phyloP scores from a whole-genome alignment of 805 yeast genomes.

The Maudiozyma barnettii region DNA sequence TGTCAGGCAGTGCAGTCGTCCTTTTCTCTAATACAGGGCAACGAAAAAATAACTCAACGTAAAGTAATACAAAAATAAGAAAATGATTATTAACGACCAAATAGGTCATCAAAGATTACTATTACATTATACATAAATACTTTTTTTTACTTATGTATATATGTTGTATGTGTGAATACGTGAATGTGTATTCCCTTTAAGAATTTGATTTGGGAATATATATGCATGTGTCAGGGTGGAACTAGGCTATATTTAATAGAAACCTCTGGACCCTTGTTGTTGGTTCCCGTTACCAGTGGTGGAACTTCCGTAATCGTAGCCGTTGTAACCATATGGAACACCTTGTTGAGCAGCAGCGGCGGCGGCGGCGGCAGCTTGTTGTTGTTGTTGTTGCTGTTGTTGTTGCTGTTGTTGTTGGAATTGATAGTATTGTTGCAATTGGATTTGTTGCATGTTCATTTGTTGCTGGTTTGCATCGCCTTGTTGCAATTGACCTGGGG shows the following conservation, averaged over 20 bases:
- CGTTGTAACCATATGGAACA: constrained; percentile 25
- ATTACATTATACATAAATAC: not conserved
- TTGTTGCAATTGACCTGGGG: constrained; percentile 22
- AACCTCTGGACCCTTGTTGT: constrained; percentile 27
- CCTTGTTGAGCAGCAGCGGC: constrained; percentile 24
- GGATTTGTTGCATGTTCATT: constrained; percentile 1
- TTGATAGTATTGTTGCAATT: constrained; percentile 10
- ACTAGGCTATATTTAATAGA: constrained; percentile 12
- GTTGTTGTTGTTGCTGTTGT: constrained; percentile 20
- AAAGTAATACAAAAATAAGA: not conserved
- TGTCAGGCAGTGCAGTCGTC: too few species aligned
- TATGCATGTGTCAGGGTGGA: not conserved
- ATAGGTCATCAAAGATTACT: not conserved
- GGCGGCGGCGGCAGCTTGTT: constrained; percentile 7
- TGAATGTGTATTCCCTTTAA: not conserved
- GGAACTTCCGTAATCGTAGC: constrained; percentile 18
- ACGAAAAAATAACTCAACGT: too few species aligned
- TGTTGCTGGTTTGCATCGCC: constrained; percentile 10
- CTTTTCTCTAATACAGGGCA: too few species aligned
- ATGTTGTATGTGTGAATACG: not conserved
- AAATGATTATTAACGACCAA: not conserved
- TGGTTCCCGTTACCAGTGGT: constrained; percentile 3
- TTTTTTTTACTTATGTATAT: not conserved
- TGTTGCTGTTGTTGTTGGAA: constrained; percentile 26
- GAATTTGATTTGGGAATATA: not conserved